These are phyloP conservation scores for Acacia pycnantha DNA, from an alignment of 331 rosid species.

Conservation along the genomic window DNA sequence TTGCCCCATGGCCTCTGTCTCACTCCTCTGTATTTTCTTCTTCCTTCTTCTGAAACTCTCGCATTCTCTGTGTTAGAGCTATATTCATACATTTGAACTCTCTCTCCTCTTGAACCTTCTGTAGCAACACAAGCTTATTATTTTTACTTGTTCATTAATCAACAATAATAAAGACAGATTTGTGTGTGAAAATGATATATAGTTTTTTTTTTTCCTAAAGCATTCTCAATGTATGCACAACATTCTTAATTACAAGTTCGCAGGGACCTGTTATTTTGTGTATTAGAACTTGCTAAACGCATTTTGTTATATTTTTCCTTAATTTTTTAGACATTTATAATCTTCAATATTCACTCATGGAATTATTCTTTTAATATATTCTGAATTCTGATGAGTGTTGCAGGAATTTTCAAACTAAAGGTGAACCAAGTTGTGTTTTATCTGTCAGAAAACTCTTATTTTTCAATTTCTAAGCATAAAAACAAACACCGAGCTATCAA, in stretches of 20 bases:
- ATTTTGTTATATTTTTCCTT: too few relatives aligned
- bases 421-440: not conserved
- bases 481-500: not conserved
- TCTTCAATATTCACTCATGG: not conserved
- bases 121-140: not conserved
- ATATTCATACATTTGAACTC: constrained; percentile 35
- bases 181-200: not conserved
- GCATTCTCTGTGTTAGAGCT: not conserved
- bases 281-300: too few relatives aligned
- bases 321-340: too few relatives aligned
- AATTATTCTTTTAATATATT: not conserved
- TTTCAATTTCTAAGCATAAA: not conserved
- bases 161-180: not conserved
- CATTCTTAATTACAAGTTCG: not conserved
- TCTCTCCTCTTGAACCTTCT: constrained; percentile 28
- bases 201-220: not conserved
- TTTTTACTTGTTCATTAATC: not conserved
- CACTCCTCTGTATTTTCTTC: constrained; percentile 59
- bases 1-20: constrained; percentile 73
- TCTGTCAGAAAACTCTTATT: not conserved
- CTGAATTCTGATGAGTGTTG: not conserved
- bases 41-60: constrained; percentile 8
- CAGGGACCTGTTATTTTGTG: too few relatives aligned
- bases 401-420: not conserved
- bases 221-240: not conserved